Percentiles rank a stretch among this genome's conserved stretches.
phyloP scores from a whole-genome alignment of 495 filamentous ascomycete genomes.

The Xylaria intraflava region DNA sequence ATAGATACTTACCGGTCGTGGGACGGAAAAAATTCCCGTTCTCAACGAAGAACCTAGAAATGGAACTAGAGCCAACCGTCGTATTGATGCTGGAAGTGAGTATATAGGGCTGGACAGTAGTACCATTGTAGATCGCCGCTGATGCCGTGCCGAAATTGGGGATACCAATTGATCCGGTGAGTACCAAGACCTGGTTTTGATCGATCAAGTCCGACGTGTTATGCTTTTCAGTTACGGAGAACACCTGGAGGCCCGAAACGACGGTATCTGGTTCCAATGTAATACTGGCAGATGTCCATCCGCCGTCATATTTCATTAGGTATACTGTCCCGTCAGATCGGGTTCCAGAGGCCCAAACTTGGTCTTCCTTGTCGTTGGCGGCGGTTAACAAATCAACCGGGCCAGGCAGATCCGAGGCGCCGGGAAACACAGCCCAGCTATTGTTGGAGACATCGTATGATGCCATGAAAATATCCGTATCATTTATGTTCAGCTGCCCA shows the following conservation, averaged over 20 bases:
- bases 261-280: constrained; percentile 55
- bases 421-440: constrained; percentile 59
- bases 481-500: constrained; percentile 64
- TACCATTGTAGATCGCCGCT: constrained; percentile 83
- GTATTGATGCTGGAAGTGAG: constrained; percentile 62
- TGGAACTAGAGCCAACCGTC: constrained; percentile 51
- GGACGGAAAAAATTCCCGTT: constrained; percentile 58
- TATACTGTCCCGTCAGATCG: constrained; percentile 62
- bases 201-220: constrained; percentile 55
- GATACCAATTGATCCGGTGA: constrained; percentile 72
- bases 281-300: constrained; percentile 48
- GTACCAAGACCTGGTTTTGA: constrained; percentile 62
- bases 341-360: constrained; percentile 75
- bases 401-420: constrained; percentile 63
- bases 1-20: constrained; percentile 18
- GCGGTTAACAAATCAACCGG: constrained; percentile 68
- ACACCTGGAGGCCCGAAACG: constrained; percentile 75
- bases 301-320: constrained; percentile 67
- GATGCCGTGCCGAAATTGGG: constrained; percentile 71
- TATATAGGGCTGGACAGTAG: constrained; percentile 65
- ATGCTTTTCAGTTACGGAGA: constrained; percentile 62
- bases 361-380: constrained; percentile 56
- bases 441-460: constrained; percentile 61
- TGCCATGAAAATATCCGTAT: constrained; percentile 55
- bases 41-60: constrained; percentile 73